Evolutionary conservation across 179 eudicot genomes (phyloP).

Genomic region (Drosera spatulata): DNA sequence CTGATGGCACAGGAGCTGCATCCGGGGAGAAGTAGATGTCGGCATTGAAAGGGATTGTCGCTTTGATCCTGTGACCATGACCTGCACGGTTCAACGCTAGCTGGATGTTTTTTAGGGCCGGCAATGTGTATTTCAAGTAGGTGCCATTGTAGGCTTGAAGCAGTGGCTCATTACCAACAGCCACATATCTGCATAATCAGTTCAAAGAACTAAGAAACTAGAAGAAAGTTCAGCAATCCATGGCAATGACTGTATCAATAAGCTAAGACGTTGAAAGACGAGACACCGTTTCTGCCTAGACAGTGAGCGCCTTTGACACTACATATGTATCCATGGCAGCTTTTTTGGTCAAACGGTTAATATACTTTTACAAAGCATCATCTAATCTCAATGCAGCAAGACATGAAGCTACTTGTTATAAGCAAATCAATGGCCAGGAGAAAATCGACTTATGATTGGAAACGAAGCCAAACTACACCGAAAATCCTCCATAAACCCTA

Average conservation of each 20-base stretch:
- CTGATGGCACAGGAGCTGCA: constrained; percentile 79
- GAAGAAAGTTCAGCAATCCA: constrained; percentile 4
- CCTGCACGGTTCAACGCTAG: constrained; percentile 68
- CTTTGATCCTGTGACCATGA: constrained; percentile 51
- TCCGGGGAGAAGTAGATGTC: constrained; percentile 87
- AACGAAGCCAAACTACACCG: too few species aligned
- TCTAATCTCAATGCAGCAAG: too few species aligned
- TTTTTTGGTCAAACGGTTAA: too few species aligned
- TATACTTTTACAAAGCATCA: too few species aligned
- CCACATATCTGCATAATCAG: constrained; percentile 45
- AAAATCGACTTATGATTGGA: too few species aligned
- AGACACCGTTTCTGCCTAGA: neutral
- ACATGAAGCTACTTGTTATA: too few species aligned
- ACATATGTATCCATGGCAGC: too few species aligned
- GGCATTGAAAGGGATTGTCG: constrained; percentile 87
- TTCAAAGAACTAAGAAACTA: neutral
- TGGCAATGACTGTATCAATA: neutral
- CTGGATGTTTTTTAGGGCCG: constrained; percentile 77
- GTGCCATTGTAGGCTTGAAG: constrained; percentile 68
- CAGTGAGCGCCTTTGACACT: too few species aligned
- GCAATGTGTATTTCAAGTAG: constrained; percentile 46
- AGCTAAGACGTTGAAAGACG: neutral
- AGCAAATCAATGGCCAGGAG: too few species aligned
- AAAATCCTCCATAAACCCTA: too few species aligned
- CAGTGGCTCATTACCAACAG: constrained; percentile 15